Percentiles rank a stretch among this genome's conserved stretches.
Conservation (phyloP, 441 rosid genomes). For the Corymbia citriodora region DNA sequence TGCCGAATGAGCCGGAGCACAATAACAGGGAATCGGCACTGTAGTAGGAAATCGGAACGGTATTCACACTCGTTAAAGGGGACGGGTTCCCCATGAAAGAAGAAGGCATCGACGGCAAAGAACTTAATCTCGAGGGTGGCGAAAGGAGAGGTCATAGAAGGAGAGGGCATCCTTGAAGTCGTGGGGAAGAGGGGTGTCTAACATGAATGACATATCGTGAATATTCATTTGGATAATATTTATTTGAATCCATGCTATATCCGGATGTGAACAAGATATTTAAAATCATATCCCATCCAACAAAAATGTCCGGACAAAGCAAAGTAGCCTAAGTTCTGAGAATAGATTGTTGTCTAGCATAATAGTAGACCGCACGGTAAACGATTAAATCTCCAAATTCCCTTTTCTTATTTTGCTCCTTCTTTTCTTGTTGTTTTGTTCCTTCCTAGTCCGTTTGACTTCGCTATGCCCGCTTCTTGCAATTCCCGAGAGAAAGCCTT, state of each 20-base stretch:
- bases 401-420: background rate
- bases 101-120: background rate
- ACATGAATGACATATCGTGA: too few relatives aligned
- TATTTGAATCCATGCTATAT: too few relatives aligned
- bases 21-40: too few relatives aligned
- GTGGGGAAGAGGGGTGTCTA: background rate
- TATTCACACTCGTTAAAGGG: background rate
- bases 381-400: background rate
- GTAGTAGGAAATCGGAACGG: rapidly evolving
- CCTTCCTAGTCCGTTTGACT: background rate
- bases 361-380: too few relatives aligned
- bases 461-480: background rate
- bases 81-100: background rate
- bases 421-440: background rate
- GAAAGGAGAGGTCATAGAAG: background rate
- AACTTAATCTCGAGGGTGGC: background rate
- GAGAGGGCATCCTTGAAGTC: background rate
- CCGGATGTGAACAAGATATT: too few relatives aligned
- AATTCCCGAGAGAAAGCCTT: background rate
- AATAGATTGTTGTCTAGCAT: background rate
- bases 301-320: too few relatives aligned
- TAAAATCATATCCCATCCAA: too few relatives aligned
- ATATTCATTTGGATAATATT: too few relatives aligned
- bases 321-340: background rate
- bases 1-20: background rate